phyloP scores from a whole-genome alignment of 2,329 filamentous ascomycete species.

The Sporothrix variecibatus region DNA sequence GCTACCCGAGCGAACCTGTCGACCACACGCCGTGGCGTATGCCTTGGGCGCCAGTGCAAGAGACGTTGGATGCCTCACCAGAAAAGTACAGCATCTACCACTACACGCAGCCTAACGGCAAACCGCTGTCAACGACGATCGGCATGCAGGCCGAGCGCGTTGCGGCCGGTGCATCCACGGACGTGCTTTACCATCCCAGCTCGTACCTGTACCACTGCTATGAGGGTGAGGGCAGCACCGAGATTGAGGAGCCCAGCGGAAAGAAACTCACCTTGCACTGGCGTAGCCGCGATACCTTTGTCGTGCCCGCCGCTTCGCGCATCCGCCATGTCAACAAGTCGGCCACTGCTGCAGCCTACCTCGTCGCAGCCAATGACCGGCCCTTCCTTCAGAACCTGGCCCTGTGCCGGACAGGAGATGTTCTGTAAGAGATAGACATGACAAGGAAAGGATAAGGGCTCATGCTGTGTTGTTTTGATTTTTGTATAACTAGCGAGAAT shows the following conservation, averaged over 20 bases:
- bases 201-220: constrained; percentile 16
- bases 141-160: not conserved
- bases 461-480: no score
- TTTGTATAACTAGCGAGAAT: no score
- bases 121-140: not conserved
- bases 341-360: not conserved
- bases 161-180: not conserved
- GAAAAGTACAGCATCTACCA: not conserved
- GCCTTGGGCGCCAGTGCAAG: not conserved
- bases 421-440: not conserved
- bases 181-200: constrained; percentile 11
- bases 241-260: not conserved
- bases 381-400: not conserved
- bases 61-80: not conserved
- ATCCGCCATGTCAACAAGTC: not conserved
- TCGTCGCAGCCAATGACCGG: not conserved
- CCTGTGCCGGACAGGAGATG: not conserved
- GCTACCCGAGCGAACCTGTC: constrained; percentile 42
- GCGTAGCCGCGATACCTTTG: not conserved
- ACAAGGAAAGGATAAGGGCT: not conserved
- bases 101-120: not conserved
- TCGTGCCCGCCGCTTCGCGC: not conserved
- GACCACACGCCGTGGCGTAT: not conserved
- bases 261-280: not conserved
- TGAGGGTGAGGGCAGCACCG: constrained; percentile 8